These are phyloP conservation scores for Rhizophagus prolifer DNA, from an alignment of 192 early-diverging fungal species.

Conservation along the genomic window DNA sequence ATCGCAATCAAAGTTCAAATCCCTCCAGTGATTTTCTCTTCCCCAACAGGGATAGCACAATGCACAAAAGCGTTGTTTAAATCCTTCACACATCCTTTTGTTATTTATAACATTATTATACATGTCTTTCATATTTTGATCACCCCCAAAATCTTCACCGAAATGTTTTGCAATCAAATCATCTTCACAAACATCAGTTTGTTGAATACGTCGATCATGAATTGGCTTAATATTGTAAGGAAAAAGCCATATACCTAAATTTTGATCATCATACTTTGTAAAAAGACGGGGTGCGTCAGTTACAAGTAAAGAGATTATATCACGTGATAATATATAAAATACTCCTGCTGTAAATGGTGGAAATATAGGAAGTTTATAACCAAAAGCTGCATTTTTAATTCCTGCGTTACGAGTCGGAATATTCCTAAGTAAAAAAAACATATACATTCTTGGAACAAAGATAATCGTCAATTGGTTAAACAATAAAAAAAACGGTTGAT, in stretches of 20 bases:
- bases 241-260: conserved; percentile 61
- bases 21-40: conserved; percentile 51
- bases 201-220: conserved; percentile 59
- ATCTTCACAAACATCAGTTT: conserved; percentile 61
- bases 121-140: conserved; percentile 57
- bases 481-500: not conserved
- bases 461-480: not conserved
- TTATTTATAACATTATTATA: conserved; percentile 47
- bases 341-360: conserved; percentile 61
- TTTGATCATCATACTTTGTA: conserved; percentile 60
- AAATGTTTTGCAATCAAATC: conserved; percentile 67
- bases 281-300: conserved; percentile 54
- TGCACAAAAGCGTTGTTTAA: conserved; percentile 50
- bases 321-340: conserved; percentile 60
- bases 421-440: conserved; percentile 41
- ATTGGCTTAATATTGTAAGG: conserved; percentile 59
- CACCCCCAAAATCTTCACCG: conserved; percentile 40
- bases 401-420: conserved; percentile 52
- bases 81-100: conserved; percentile 51
- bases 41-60: conserved; percentile 57
- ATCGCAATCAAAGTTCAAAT: conserved; percentile 58
- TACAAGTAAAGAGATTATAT: conserved; percentile 52
- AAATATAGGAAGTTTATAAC: conserved; percentile 55
- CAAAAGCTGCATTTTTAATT: conserved; percentile 51
- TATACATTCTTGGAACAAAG: too few species aligned